Evolutionary conservation across 208 protist genomes (phyloP).

Genomic region (Leishmania tarentolae): DNA sequence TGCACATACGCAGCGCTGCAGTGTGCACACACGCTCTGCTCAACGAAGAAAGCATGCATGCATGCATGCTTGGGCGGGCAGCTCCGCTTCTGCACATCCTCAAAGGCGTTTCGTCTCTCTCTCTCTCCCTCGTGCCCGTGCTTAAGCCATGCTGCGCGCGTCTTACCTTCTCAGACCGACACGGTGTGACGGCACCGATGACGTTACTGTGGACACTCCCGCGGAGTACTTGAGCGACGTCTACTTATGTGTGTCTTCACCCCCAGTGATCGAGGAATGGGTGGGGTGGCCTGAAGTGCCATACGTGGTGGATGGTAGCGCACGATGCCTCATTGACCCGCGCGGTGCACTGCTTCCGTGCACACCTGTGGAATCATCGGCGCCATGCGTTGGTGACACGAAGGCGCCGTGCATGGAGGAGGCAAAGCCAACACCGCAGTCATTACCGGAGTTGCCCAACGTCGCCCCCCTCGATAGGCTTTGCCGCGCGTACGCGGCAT

Average conservation of each 20-base stretch:
- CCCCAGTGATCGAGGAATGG: conserved; percentile 39
- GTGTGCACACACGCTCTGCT: background rate
- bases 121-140: background rate
- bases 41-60: background rate
- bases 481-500: conserved; percentile 14
- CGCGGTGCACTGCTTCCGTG: background rate
- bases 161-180: background rate
- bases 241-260: conserved; percentile 37
- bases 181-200: background rate
- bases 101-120: background rate
- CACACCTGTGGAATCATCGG: background rate
- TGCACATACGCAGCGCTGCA: background rate
- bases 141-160: background rate
- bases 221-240: conserved; percentile 23
- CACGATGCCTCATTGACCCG: background rate
- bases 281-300: conserved; percentile 12
- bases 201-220: background rate
- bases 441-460: background rate
- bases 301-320: conserved; percentile 3
- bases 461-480: conserved; percentile 5
- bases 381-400: background rate
- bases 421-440: background rate
- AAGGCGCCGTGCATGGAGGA: too few relatives aligned
- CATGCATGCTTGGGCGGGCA: background rate
- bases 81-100: background rate